A percentile compares a stretch with the other conserved stretches of the same genome.
Conservation (phyloP, 768 basidiomycete species). For the Sporobolomyces roseus region DNA sequence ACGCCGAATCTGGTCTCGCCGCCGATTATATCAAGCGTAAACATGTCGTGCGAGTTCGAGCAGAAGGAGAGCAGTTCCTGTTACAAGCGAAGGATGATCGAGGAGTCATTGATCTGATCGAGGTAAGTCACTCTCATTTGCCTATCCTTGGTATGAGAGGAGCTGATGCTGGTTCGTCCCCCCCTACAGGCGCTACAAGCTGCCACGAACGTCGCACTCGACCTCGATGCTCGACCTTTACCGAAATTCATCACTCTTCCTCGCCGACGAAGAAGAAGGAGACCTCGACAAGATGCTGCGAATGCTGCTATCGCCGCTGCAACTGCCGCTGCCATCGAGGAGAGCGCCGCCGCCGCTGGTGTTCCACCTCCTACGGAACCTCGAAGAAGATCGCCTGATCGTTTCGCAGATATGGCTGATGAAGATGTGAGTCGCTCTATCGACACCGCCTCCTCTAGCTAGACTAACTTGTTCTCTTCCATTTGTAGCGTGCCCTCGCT, state of each 20-base stretch:
- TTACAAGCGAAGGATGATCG: conserved; percentile 79
- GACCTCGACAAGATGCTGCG: conserved; percentile 13
- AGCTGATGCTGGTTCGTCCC: conserved; percentile 9
- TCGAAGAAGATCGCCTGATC: not conserved
- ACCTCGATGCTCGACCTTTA: conserved; percentile 73
- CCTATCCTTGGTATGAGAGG: not conserved
- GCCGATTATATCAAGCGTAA: conserved; percentile 90
- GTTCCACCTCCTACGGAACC: not conserved
- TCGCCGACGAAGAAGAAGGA: conserved; percentile 36
- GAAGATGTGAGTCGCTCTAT: not conserved
- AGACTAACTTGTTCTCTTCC: not conserved
- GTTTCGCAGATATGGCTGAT: conserved; percentile 1
- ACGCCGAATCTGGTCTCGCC: conserved; percentile 69
- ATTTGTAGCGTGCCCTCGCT: not conserved
- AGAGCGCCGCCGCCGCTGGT: too few species aligned
- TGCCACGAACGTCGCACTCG: conserved; percentile 82
- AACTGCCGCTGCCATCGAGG: not conserved
- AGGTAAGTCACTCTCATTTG: conserved; percentile 53
- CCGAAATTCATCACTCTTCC: conserved; percentile 46
- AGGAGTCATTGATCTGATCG: conserved; percentile 90
- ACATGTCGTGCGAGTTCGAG: conserved; percentile 84
- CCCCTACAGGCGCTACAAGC: conserved; percentile 61
- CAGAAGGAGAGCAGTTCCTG: conserved; percentile 96
- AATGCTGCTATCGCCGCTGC: not conserved
- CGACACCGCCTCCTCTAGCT: not conserved